Evolutionary conservation across 805 yeast species (phyloP).

Genomic region (Hanseniaspora guilliermondii): DNA sequence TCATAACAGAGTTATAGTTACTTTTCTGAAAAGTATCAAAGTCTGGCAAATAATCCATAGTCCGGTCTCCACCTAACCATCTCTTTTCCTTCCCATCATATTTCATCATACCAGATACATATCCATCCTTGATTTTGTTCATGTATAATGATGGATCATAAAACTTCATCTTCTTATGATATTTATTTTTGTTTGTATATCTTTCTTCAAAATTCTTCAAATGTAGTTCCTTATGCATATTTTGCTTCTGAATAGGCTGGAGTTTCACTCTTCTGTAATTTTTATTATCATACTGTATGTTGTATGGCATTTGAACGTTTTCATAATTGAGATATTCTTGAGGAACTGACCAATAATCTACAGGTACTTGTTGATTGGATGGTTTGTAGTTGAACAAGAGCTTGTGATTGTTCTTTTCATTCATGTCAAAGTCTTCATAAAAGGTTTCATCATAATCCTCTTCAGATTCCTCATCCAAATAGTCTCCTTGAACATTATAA

Average conservation of each 20-base stretch:
- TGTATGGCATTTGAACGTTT: not conserved
- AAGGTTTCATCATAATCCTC: conserved; percentile 8
- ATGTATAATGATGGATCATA: not conserved
- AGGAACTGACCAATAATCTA: conserved; percentile 11
- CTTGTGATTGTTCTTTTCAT: not conserved
- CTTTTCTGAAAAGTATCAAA: not conserved
- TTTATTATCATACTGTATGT: not conserved
- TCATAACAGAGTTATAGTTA: not conserved
- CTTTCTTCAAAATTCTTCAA: not conserved
- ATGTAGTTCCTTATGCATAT: not conserved
- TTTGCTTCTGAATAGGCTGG: not conserved
- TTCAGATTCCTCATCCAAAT: not conserved
- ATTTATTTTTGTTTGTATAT: not conserved
- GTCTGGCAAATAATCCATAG: conserved; percentile 7
- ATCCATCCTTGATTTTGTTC: conserved; percentile 1
- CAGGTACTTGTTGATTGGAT: not conserved
- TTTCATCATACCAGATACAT: conserved; percentile 7
- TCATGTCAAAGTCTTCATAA: conserved; percentile 5
- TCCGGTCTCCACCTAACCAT: conserved; percentile 6
- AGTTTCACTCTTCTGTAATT: not conserved
- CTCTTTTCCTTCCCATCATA: conserved; percentile 4
- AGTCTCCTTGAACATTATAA: not conserved
- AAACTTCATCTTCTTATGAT: not conserved
- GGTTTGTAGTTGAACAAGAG: not conserved
- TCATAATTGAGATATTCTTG: not conserved